Evolutionary conservation across 2,329 filamentous ascomycete species (phyloP).

Genomic region (Ampelomyces quisqualis): DNA sequence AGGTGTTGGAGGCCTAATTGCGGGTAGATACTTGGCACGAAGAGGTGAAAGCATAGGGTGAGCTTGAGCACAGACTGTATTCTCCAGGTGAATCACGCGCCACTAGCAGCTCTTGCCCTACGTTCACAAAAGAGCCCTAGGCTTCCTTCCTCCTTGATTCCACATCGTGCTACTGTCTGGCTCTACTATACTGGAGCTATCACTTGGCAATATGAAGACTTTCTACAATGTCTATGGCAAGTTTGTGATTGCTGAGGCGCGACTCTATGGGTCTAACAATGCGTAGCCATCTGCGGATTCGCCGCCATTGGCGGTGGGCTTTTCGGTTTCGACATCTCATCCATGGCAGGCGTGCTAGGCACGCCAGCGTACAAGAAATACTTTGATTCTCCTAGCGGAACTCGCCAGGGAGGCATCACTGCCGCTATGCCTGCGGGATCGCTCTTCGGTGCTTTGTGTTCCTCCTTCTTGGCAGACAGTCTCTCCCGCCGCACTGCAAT

Average conservation of each 20-base stretch:
- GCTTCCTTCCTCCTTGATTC: background rate
- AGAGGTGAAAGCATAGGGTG: background rate
- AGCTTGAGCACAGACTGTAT: constrained; percentile 13
- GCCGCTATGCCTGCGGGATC: constrained; percentile 53
- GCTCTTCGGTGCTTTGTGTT: constrained; percentile 49
- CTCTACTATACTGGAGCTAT: constrained; percentile 10
- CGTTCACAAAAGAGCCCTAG: constrained; percentile 14
- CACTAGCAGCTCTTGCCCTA: constrained; percentile 1
- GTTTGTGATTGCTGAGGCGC: background rate
- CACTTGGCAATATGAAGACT: constrained; percentile 37
- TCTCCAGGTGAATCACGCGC: constrained; percentile 21
- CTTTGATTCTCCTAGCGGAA: constrained; percentile 39
- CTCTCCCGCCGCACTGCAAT: constrained; percentile 50
- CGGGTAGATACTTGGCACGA: background rate
- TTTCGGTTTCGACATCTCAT: constrained; percentile 46
- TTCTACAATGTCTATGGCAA: constrained; percentile 55
- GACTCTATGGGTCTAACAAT: background rate
- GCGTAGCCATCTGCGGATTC: constrained; percentile 54
- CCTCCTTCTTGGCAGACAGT: constrained; percentile 50
- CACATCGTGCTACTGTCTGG: constrained; percentile 4
- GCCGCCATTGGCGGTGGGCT: constrained; percentile 57
- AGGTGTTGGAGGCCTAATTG: constrained; percentile 1
- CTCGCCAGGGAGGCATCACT: constrained; percentile 48
- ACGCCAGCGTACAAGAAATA: constrained; percentile 43
- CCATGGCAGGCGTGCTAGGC: constrained; percentile 44